Base-by-base conservation (phyloP, 148 eudicot genomes). In the Polygonum maritimum region DNA sequence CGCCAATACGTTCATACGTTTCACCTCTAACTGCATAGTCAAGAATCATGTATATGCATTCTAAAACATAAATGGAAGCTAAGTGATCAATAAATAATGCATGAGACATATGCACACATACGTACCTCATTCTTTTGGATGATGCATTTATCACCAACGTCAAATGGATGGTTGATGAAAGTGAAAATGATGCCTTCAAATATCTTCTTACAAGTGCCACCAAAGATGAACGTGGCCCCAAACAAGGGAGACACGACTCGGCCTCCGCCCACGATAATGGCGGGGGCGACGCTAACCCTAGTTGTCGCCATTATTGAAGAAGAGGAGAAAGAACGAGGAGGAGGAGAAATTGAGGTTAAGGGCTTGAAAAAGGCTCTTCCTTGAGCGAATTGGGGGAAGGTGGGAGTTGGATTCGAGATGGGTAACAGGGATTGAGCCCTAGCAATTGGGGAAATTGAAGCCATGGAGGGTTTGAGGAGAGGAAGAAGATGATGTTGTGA, bases 261-360 rank as follows among this genome's bases (percentile, higher is more conserved):
- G 11, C 98, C 98, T 10, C 97, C 91, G 2, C 98, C 98, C 1
- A 92, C 96, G 62, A 94, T 94, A 22, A 92, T 75, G 22, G 98
- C 97, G 0, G 98, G 96, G 10, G 52, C 86, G 45, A 91, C 87
- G 71, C 78, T 85, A 57, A 49, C 75, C 62, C 81, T 77, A 21
- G 83, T 51, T 18, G 83, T 84, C 7, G 82, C 33, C n/a, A 69
- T 40, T 21, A 63, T 63, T 33, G 69, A 63, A 63, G 69, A 63
- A 62, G 69, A 57, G 63, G 31, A 57, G 63, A 19, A 33, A 62
- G 47, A 44, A 7, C 47, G 47, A 7, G 47, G 47, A 44, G n/a
- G 55, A 51, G 69, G 16, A 63, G 69, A 33, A 11, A 11, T 63
- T 67, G 71, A 67, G 45, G 71, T 12, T 1, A 67, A 67, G 45